Base-by-base conservation (phyloP, 2,329 filamentous ascomycete genomes). In the Curvularia spicifera region DNA sequence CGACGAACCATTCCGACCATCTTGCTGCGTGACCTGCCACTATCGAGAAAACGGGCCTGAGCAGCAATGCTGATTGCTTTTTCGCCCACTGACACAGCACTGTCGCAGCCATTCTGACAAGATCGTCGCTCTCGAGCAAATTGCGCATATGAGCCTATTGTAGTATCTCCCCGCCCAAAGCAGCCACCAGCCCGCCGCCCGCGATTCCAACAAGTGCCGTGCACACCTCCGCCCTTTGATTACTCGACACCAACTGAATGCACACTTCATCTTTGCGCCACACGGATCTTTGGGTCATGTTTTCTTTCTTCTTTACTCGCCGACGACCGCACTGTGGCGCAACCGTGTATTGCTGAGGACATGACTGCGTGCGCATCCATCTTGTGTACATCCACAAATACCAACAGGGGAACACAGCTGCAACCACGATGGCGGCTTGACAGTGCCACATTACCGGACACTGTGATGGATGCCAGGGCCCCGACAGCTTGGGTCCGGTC, bases 371-470 rank as follows among this genome's bases (percentile, higher is more conserved):
- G 42, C 28, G 22, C 15, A 52, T 31, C 55, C 33, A 37, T 42
- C 42, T 40, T 53, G 49, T 47, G 24, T 46, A 24, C 49, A 45
- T 62, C 62, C 69, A 64, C 69, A 67, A 63, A 64, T 56, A 62
- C 10, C 60, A 66, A 53, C 65, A 71, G 66, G 67, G 68, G 40
- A 66, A 63, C 52, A 58, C 65, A 57, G 63, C 62, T 61, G 56
- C 64, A 67, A 62, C 71, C 71, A 72, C 66, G 57, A 71, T 69
- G 66, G 63, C 68, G 70, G 72, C 69, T 64, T 71, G 66, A 68
- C 66, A 70, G 67, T 71, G 68, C 74, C 74, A 75, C 68, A 66
- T 63, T 68, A 66, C 64, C 73, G 72, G 70, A 71, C 64, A 70
- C 68, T 69, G 70, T 68, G 70, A 67, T 68, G 56, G 58, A 60